Evolutionary conservation across 805 yeast genomes (phyloP), one percentile per base, ranked within the genome.

Genomic region (Kuraishia capsulata): DNA sequence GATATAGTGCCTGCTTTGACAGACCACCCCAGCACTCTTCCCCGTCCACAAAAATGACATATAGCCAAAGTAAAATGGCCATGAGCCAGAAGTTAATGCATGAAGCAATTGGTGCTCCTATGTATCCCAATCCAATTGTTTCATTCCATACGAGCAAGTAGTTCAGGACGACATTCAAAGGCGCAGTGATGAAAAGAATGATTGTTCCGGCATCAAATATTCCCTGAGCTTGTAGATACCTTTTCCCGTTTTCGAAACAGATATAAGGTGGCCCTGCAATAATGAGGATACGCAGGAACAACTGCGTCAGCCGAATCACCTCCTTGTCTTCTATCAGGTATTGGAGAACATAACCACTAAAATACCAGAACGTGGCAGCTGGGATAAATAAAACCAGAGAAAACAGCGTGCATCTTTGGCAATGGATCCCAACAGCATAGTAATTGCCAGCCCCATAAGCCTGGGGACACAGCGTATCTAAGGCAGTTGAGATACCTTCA

Each of bases 391-490:
- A 64, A 53, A 25, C 73, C 25, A 79, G 59, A 2, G 85, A 73
- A 44, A 87, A 67, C 2, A 77, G 67, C 20, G 78, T 71, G 57
- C 90, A 83, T 48, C 86, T 62, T 46, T 78, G 71, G 42, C 78
- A 70, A 46, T 82, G 78, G 14, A 81, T 56, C 0, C 92, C 92
- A 11, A 83, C 90, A 37, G 71, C 54, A 43, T 65, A 64, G 50
- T 62, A 72, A 44, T 80, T 80, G 36, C 72, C 72, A 19, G 84
- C 73, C 20, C 92, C 90, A 52, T 67, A 82, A 0, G 89, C 82
- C 57, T 83, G 90, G 2, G 89, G 81, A 54, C 92, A 83, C 23
- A 83, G 61, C 0, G 92, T 83, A 50, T 82, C 90, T 38, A 83
- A 63, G 42, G 87, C 72, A 0, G 90, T 82, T 14, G 87, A 69